Base-by-base conservation (phyloP, 2,329 filamentous ascomycete genomes). In the Trichoderma koningiopsis region DNA sequence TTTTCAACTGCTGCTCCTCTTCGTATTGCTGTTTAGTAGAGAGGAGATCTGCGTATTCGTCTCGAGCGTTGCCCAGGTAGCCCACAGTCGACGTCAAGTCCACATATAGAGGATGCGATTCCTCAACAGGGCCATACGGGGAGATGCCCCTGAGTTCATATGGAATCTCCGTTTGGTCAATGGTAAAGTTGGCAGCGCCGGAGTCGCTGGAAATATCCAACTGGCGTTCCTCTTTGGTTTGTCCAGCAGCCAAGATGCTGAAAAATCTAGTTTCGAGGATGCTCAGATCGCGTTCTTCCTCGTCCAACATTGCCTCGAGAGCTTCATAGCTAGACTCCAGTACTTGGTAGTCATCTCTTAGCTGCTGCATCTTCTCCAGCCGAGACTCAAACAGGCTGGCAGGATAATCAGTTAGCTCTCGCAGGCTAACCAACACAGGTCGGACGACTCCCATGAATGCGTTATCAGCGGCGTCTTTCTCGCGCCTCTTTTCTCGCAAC, bases 61-160 rank as follows among this genome's bases (percentile, higher is more conserved):
- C 85, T 60, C 78, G 80, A 16, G 83, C 83, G 35, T 84, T 78
- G 56, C 83, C 79, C n/a, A 84, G 76, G 22, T 86, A 82, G 1
- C 79, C 81, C 11, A 84, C 79, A 1, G 80, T 79, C 14, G 80
- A 78, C 19, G 83, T 78, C 6, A 87, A 77, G 22, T 81, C 76
- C 13, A 77, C 72, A 71, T 85, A 87, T 3, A 84, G 75, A 2
- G 85, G 85, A 70, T 87, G 84, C 1, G 82, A 74, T 49, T 83
- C 81, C 66, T 82, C 80, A 0, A 74, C 71, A 5, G 78, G 75
- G 0, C 78, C 77, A 31, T 78, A 72, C 0, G 74, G 74, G 4
- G 76, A 77, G 8, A 82, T 82, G 2, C 81, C 81, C 58, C 74
- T 73, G 3, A 82, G 71, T 47, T 78, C 75, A 16, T 75, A 70